Conservation (phyloP, 352 stramenopile species). For the Phytophthora hibernalis region DNA sequence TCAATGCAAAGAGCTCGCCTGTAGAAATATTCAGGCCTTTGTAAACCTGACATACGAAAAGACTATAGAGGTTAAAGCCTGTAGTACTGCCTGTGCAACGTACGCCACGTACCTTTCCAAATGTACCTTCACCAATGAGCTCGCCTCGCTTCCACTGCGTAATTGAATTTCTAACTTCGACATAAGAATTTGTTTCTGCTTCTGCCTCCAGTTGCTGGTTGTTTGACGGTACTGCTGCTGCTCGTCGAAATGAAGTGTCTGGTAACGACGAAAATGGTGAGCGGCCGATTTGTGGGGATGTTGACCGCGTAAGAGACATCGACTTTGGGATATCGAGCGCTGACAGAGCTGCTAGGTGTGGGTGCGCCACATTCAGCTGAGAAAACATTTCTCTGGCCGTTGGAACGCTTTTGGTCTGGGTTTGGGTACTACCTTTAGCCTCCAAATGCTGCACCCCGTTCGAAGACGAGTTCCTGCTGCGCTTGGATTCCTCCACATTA, state of each 20-base stretch:
- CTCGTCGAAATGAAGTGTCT: conserved; percentile 24
- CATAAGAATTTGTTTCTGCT: conserved; percentile 2
- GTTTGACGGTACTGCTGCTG: conserved; percentile 12
- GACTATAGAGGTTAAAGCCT: background rate
- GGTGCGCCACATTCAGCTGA: conserved; percentile 41
- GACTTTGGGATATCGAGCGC: conserved; percentile 31
- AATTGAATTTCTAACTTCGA: conserved; percentile 42
- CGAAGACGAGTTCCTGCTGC: conserved; percentile 2
- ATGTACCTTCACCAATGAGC: conserved; percentile 95
- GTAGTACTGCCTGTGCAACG: background rate
- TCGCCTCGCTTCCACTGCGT: conserved; percentile 94
- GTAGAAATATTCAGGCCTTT: conserved; percentile 94
- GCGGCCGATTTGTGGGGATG: conserved; percentile 54
- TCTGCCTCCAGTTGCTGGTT: conserved; percentile 24
- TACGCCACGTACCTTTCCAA: conserved; percentile 73
- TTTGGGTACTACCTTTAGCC: conserved; percentile 15
- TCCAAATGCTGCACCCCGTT: conserved; percentile 7
- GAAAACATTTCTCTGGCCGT: conserved; percentile 46
- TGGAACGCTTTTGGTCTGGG: conserved; percentile 20
- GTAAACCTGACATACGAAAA: conserved; percentile 74
- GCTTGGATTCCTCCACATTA: conserved; percentile 10
- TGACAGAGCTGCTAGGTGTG: conserved; percentile 24
- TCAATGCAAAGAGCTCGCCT: conserved; percentile 92
- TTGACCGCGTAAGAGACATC: conserved; percentile 59
- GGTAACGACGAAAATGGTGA: conserved; percentile 35